Evolutionary conservation across 2,329 filamentous ascomycete species (phyloP), one percentile per base, ranked within the genome.

Genomic region (Madurella mycetomatis): DNA sequence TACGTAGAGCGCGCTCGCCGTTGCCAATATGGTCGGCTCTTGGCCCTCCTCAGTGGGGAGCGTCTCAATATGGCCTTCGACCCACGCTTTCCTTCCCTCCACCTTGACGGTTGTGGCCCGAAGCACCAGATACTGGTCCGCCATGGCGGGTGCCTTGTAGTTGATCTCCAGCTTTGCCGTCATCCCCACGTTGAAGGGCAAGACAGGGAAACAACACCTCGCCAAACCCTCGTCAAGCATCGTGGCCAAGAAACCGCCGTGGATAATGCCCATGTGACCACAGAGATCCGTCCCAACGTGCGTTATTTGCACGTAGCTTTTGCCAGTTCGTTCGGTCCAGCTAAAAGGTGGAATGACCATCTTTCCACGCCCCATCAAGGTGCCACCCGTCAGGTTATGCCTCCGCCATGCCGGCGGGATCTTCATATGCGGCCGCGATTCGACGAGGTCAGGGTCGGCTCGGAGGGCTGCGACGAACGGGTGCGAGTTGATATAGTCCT

Each of bases 31-130:
- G 15, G 79, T 72, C 1, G 85, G 84, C 62, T 79, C 76, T 70
- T 85, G 80, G 9, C 83, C 82, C 34, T 83, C 76, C 62, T 74
- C 75, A 25, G 78, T 55, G 8, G 82, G 81, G 57, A 97, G 72
- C 52, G 89, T 86, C 79, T 96, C 91, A 64, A 97, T 85, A 62
- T 83, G 82, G 1, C 90, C 94, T 72, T 88, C 86, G 1, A 96
- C 90, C 90, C 90, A 96, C 12, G 91, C 92, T 76, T 97, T 97
- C 58, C 94, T 80, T 1, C 94, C 92, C 67, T 97, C 91, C 1
- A 92, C 88, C 74, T 87, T 92, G 9, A 82, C 85, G 17, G 92
- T 96, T 67, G 84, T 82, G 4, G 90, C 92, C 58, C 82, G 80
- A 55, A 99, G 73, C 42, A 95, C 89, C 31, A 95, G 76, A 67